These are phyloP conservation scores for Mitragyna speciosa DNA, from an alignment of 257 asterid species.

Conservation along the genomic window DNA sequence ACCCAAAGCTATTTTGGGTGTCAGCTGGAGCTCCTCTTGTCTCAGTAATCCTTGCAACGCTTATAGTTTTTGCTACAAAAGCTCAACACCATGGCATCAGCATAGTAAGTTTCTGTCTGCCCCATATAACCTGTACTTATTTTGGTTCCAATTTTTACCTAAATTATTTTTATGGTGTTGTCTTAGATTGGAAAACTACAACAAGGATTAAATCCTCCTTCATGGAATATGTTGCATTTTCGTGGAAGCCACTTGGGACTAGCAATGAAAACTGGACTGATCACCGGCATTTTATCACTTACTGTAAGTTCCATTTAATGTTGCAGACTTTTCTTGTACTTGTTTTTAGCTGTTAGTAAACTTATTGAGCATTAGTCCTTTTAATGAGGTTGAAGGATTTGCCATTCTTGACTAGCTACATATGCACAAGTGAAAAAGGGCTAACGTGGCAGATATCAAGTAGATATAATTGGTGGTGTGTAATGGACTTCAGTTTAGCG, in stretches of 20 bases:
- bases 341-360: not conserved
- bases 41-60: conserved; percentile 69
- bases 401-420: not conserved
- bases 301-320: conserved; percentile 46
- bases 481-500: not conserved
- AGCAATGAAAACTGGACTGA: conserved; percentile 67
- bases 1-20: conserved; percentile 86
- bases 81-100: conserved; percentile 83
- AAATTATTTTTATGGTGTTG: not conserved
- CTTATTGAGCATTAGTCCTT: not conserved
- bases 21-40: conserved; percentile 92
- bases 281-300: conserved; percentile 86
- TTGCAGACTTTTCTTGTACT: not conserved
- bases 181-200: conserved; percentile 73
- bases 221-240: conserved; percentile 85
- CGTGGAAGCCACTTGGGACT: conserved; percentile 59
- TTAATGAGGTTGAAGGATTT: not conserved
- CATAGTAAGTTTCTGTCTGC: conserved; percentile 41
- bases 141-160: not conserved
- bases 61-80: conserved; percentile 61
- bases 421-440: not conserved
- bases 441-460: not conserved
- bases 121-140: too few species aligned
- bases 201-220: conserved; percentile 81
- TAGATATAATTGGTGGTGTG: not conserved